Evolutionary conservation across 495 filamentous ascomycete species (phyloP).

Genomic region (Emericellopsis terricola): DNA sequence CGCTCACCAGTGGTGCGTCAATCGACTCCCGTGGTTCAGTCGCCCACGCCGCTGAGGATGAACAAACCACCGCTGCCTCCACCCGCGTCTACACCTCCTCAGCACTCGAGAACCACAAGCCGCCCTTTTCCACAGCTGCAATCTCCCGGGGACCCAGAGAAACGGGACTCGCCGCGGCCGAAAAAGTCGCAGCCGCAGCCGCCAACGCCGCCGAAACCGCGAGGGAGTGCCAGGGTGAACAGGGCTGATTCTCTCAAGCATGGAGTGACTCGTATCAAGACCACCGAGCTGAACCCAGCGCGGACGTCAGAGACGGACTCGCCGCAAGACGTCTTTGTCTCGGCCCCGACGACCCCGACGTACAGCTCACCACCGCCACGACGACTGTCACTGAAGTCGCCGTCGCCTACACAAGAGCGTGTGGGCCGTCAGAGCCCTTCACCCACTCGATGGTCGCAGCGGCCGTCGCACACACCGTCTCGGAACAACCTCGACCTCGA

Average conservation of each 20-base stretch:
- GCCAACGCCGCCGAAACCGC: slow-evolving; percentile 3
- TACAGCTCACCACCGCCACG: neutral
- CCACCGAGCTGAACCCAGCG: neutral
- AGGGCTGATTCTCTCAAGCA: neutral
- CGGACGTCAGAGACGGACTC: neutral
- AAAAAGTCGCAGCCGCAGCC: neutral
- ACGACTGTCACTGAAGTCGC: too few species aligned
- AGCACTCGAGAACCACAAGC: neutral
- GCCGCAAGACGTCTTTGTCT: neutral
- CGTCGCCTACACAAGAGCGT: too few species aligned
- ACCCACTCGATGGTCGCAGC: too few species aligned
- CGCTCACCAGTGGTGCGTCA: too few species aligned
- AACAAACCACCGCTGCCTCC: slow-evolving; percentile 1
- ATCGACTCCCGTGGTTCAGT: neutral
- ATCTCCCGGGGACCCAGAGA: slow-evolving; percentile 1
- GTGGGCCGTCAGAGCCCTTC: too few species aligned
- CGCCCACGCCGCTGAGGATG: neutral
- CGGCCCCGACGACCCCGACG: neutral
- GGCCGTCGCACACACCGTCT: slow-evolving; percentile 3
- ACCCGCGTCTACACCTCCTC: slow-evolving; percentile 1
- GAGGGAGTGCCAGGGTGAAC: neutral
- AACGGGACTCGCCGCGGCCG: neutral
- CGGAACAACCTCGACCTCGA: slow-evolving; percentile 14
- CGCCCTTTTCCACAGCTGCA: neutral
- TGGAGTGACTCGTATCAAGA: neutral